Evolutionary conservation across 345 rosid genomes (phyloP).

Genomic region (Citrus medica): DNA sequence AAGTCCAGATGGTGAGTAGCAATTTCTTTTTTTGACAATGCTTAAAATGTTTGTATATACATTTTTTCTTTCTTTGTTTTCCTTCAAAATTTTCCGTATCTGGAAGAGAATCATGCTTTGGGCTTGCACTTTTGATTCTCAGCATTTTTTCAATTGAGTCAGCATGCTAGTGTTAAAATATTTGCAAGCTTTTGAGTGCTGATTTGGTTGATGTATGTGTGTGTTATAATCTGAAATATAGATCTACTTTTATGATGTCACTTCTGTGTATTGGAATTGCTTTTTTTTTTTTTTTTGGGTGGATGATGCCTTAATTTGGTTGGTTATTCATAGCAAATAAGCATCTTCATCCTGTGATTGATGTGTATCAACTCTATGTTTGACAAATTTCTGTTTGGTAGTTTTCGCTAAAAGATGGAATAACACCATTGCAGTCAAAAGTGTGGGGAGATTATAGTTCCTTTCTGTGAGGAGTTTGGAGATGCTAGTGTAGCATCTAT

Average conservation of each 20-base stretch:
- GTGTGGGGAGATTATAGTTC: background rate
- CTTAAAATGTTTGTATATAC: background rate
- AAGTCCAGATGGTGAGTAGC: conserved; percentile 86
- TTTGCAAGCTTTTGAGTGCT: background rate
- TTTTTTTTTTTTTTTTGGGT: background rate
- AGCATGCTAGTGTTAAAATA: background rate
- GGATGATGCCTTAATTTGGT: background rate
- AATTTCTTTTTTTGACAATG: conserved; percentile 8
- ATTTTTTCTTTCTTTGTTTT: background rate
- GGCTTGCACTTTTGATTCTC: background rate
- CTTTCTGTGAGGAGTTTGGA: background rate
- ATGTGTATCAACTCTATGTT: background rate
- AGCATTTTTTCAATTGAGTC: background rate
- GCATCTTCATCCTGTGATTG: background rate
- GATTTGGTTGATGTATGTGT: background rate
- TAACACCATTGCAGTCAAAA: background rate
- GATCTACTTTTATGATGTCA: background rate
- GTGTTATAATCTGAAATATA: background rate
- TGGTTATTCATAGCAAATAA: background rate
- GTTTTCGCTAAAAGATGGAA: background rate
- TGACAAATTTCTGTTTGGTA: background rate
- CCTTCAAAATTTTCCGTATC: background rate
- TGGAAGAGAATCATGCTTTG: background rate
- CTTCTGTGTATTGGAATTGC: background rate
- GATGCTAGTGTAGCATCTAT: background rate